These are phyloP conservation scores for Solanum acaule DNA, from an alignment of 257 asterid species.

Conservation along the genomic window DNA sequence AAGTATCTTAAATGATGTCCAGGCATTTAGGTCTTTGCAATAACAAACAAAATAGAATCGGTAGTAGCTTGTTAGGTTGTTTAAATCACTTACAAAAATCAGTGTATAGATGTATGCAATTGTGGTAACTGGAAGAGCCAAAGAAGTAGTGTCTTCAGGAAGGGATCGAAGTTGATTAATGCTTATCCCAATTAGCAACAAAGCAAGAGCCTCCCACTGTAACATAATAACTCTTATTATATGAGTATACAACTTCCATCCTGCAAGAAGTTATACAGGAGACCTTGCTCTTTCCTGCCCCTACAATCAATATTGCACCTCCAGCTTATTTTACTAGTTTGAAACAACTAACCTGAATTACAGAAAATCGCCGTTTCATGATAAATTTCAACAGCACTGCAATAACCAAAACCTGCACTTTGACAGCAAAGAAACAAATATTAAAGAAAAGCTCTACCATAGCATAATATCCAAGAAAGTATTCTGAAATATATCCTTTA, in stretches of 20 bases:
- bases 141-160: constrained; percentile 71
- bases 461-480: not conserved
- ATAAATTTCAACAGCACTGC: constrained; percentile 81
- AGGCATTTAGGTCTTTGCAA: not conserved
- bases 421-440: not conserved
- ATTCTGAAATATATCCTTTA: not conserved
- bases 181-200: constrained; percentile 90
- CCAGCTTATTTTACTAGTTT: not conserved
- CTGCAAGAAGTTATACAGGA: not conserved
- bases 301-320: not conserved
- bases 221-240: constrained; percentile 2
- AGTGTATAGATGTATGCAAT: constrained; percentile 74
- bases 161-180: constrained; percentile 84
- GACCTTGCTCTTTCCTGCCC: not conserved
- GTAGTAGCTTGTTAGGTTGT: not conserved
- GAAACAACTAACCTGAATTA: constrained; percentile 70
- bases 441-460: not conserved
- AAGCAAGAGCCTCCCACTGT: constrained; percentile 99
- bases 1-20: not conserved
- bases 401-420: constrained; percentile 84
- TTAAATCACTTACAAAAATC: constrained; percentile 71
- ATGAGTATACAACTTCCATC: not conserved
- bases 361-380: constrained; percentile 87
- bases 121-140: constrained; percentile 87
- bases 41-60: not conserved